Evolutionary conservation across 495 filamentous ascomycete genomes (phyloP).

Genomic region (Mycothermus thermophilus): DNA sequence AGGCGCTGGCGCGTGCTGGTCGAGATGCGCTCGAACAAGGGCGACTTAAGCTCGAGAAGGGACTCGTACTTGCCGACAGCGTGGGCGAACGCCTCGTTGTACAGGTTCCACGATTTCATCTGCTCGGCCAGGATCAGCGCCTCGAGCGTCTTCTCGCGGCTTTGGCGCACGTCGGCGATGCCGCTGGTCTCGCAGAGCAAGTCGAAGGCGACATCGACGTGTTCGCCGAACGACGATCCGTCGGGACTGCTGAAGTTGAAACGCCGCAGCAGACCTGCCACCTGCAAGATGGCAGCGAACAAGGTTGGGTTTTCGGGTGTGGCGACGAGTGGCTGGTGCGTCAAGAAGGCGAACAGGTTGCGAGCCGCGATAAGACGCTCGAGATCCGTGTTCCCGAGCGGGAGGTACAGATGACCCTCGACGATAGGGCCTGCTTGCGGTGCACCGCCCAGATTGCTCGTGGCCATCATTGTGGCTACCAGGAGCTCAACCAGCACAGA

Average conservation of each 20-base stretch:
- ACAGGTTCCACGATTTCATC: conserved; percentile 68
- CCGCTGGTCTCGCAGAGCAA: conserved; percentile 61
- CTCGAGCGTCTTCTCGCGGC: conserved; percentile 83
- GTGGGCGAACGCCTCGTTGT: conserved; percentile 84
- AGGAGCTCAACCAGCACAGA: conserved; percentile 52
- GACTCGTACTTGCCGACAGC: conserved; percentile 80
- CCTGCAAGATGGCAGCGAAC: conserved; percentile 61
- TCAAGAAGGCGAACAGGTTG: conserved; percentile 84
- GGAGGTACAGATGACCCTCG: conserved; percentile 60
- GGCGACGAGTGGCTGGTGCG: conserved; percentile 65
- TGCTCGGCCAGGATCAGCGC: conserved; percentile 74
- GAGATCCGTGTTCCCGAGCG: conserved; percentile 37
- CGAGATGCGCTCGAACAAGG: conserved; percentile 55
- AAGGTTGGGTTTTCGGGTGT: conserved; percentile 51
- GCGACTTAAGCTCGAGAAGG: conserved; percentile 50
- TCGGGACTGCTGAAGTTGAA: conserved; percentile 73
- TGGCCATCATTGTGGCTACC: conserved; percentile 42
- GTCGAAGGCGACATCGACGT: conserved; percentile 57
- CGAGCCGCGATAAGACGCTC: conserved; percentile 61
- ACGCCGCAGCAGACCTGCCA: conserved; percentile 52
- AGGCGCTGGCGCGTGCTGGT: conserved; percentile 60
- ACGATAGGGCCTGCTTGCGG: conserved; percentile 21
- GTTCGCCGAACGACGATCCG: conserved; percentile 69
- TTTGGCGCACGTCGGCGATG: conserved; percentile 66
- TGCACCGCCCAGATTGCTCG: conserved; percentile 23